Percentiles rank a stretch among this genome's conserved stretches.
Evolutionary conservation across 306 rosid genomes (phyloP).

Genomic region (Pterocarpus santalinus): DNA sequence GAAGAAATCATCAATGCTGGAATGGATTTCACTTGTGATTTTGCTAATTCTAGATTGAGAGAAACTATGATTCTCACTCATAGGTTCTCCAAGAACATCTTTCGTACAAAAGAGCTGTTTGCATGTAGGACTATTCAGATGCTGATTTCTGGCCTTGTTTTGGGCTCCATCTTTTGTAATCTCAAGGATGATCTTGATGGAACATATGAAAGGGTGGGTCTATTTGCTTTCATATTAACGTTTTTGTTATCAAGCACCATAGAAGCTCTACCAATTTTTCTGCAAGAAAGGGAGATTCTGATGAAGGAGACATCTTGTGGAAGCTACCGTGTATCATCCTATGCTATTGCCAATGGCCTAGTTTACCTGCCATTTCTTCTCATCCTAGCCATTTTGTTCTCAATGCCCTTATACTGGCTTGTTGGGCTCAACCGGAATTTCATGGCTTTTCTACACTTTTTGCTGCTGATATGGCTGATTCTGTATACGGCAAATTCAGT

Average conservation of each 20-base stretch:
- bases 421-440: slow-evolving; percentile 80
- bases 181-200: slow-evolving; percentile 76
- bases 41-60: slow-evolving; percentile 76
- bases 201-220: slow-evolving; percentile 82
- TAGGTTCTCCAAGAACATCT: slow-evolving; percentile 87
- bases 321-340: slow-evolving; percentile 91
- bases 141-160: slow-evolving; percentile 81
- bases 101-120: slow-evolving; percentile 88
- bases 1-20: slow-evolving; percentile 57
- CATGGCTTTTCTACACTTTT: slow-evolving; percentile 75
- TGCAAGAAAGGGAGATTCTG: slow-evolving; percentile 93
- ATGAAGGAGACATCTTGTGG: slow-evolving; percentile 93
- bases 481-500: slow-evolving; percentile 93
- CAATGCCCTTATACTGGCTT: slow-evolving; percentile 82
- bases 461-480: slow-evolving; percentile 84
- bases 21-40: slow-evolving; percentile 56
- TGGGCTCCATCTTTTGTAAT: slow-evolving; percentile 85
- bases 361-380: slow-evolving; percentile 94
- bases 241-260: slow-evolving; percentile 82
- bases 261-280: slow-evolving; percentile 91
- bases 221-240: slow-evolving; percentile 88
- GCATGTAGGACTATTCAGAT: slow-evolving; percentile 90
- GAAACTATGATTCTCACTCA: slow-evolving; percentile 88
- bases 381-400: slow-evolving; percentile 79
- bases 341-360: slow-evolving; percentile 86